phyloP scores from a whole-genome alignment of 306 rosid genomes.

The Cajanus cajan region DNA sequence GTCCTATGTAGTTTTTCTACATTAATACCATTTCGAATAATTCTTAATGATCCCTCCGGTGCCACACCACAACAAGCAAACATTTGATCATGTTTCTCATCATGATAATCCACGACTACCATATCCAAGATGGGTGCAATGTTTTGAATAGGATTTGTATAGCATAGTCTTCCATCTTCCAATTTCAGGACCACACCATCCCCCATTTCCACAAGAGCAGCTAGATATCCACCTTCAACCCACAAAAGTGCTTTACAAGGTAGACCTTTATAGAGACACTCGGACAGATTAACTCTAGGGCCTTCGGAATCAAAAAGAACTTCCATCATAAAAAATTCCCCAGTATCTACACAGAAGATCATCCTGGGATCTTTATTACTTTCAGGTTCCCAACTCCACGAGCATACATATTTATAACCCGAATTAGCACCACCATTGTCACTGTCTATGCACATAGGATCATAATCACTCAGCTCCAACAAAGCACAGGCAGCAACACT shows the following conservation, averaged over 20 bases:
- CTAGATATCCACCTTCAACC: conserved; percentile 85
- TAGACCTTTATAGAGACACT: conserved; percentile 79
- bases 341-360: conserved; percentile 74
- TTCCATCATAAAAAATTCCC: conserved; percentile 85
- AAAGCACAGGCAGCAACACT: conserved; percentile 92
- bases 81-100: conserved; percentile 88
- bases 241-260: conserved; percentile 81
- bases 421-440: conserved; percentile 54
- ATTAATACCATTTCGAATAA: conserved; percentile 81
- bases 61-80: conserved; percentile 95
- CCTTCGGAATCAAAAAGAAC: conserved; percentile 58
- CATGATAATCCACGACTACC: conserved; percentile 78
- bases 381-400: conserved; percentile 95
- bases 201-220: conserved; percentile 89
- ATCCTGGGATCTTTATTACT: conserved; percentile 56
- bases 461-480: conserved; percentile 79
- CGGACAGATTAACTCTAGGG: conserved; percentile 67
- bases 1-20: conserved; percentile 78
- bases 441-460: conserved; percentile 94
- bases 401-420: conserved; percentile 61
- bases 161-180: conserved; percentile 66
- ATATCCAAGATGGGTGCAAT: conserved; percentile 86
- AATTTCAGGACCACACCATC: conserved; percentile 85
- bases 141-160: conserved; percentile 75
- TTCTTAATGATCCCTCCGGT: conserved; percentile 86